phyloP scores from a whole-genome alignment of 2,329 filamentous ascomycete species.

The Elsinoe australis region DNA sequence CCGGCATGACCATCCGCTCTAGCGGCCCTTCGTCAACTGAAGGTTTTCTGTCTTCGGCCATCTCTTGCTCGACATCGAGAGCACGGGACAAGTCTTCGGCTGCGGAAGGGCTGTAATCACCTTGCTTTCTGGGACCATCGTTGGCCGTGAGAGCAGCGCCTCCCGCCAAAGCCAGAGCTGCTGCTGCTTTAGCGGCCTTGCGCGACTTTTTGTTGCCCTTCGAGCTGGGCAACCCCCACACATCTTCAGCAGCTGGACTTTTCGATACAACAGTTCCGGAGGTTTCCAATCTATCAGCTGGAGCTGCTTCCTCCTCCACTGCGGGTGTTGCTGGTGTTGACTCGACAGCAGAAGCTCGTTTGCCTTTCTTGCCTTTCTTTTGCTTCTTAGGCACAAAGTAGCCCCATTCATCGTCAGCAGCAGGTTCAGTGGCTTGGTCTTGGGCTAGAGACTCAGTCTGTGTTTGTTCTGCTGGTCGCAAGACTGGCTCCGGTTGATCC shows the following conservation, averaged over 20 bases:
- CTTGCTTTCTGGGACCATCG: not conserved
- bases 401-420: conserved; percentile 8
- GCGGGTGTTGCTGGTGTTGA: conserved; percentile 17
- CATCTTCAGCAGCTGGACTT: conserved; percentile 26
- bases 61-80: no score
- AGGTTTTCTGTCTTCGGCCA: not conserved
- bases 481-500: not conserved
- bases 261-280: not conserved
- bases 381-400: conserved; percentile 22
- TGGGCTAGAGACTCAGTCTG: not conserved
- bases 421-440: not conserved
- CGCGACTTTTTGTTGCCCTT: conserved; percentile 27
- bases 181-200: conserved; percentile 10
- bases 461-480: not conserved
- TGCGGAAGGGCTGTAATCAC: no score
- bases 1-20: conserved; percentile 15
- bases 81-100: no score
- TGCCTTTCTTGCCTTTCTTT: conserved; percentile 28
- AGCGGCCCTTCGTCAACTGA: not conserved
- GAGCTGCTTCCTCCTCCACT: conserved; percentile 2
- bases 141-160: not conserved
- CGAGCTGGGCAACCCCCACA: conserved; percentile 12
- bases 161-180: not conserved
- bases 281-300: not conserved
- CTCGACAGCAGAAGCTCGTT: conserved; percentile 17